These are phyloP conservation scores for Chiua virens DNA, from an alignment of 768 basidiomycete species.

Conservation along the genomic window DNA sequence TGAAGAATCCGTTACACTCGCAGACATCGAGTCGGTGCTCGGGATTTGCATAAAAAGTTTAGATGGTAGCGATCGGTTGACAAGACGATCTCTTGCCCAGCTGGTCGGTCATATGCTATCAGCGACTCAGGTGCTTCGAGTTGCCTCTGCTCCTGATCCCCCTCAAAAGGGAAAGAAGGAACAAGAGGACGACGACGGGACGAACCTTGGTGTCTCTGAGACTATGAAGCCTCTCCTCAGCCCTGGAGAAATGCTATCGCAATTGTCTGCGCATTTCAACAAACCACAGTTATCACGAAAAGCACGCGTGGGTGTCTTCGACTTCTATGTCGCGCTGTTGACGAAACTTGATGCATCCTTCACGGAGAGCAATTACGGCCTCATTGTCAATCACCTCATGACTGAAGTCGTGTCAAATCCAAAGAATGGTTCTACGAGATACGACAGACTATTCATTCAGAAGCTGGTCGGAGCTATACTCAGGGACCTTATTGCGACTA, in stretches of 20 bases:
- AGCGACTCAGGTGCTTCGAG: constrained; percentile 72
- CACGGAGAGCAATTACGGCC: constrained; percentile 79
- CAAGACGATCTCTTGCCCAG: constrained; percentile 75
- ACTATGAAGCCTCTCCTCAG: constrained; percentile 67
- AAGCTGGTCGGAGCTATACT: constrained; percentile 75
- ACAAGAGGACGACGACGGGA: constrained; percentile 58
- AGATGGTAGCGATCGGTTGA: constrained; percentile 81
- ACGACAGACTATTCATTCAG: constrained; percentile 73
- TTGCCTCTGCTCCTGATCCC: constrained; percentile 43
- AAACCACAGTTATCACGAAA: constrained; percentile 65
- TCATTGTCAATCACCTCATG: constrained; percentile 77
- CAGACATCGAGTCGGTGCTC: constrained; percentile 79
- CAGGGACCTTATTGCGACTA: constrained; percentile 81
- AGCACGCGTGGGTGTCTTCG: constrained; percentile 82
- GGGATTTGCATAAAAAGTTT: constrained; percentile 66
- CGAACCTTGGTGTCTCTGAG: constrained; percentile 47
- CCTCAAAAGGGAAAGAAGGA: constrained; percentile 64
- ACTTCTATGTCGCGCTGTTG: constrained; percentile 81
- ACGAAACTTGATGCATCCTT: constrained; percentile 72
- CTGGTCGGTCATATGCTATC: constrained; percentile 85
- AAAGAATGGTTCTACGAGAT: constrained; percentile 55
- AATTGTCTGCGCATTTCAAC: constrained; percentile 81
- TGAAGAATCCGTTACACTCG: constrained; percentile 52
- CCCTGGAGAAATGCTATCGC: constrained; percentile 77
- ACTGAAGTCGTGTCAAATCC: constrained; percentile 68